Base-by-base conservation (phyloP, 2,329 filamentous ascomycete genomes). In the Clonostachys byssicola region DNA sequence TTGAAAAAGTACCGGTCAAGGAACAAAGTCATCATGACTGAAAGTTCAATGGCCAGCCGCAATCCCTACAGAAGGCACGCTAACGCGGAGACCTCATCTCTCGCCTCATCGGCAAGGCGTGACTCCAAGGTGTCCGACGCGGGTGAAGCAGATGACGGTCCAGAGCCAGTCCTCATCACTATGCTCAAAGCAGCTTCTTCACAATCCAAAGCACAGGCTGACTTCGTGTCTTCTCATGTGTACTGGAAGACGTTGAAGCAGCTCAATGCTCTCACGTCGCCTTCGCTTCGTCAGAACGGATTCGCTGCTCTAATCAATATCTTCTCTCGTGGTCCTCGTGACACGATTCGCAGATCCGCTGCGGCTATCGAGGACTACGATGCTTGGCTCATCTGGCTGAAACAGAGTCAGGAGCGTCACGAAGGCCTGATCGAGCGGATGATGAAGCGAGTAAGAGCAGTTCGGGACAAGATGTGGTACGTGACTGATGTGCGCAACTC, bases 391-490 rank as follows among this genome's bases (percentile, higher is more conserved):
- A 82, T 92, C 12, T 91, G 87, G 81, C 75, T 95, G 17, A 90
- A 90, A 59, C 88, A 90, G 55, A 89, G 86, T 20, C 85, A 92
- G 57, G 87, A 90, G 57, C 81, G 87, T 4, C 84, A 91, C 43
- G 89, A 92, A 56, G 78, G 77, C 4, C 78, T 83, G 12, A 85
- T 92, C 35, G 86, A 90, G 39, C 76, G 81, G 6, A 88, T 90
- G 80, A 87, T 89, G 76, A 75, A 77, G 49, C 81, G 82, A 6
- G 75, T 94, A 36, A 81, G 85, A 48, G 84, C 86, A 18, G 75
- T 96, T 38, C 83, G 94, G 40, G 89, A 96, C 63, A 97, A 97
- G 74, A 96, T 97, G 89, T 99, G 94, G 94, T 99, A 95, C 63
- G 88, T 94, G 50, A 92, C 89, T 2, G 91, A 96, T 63, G 92